Percentiles rank a stretch among this genome's conserved stretches.
phyloP scores from a whole-genome alignment of 257 asterid genomes.

The Ilex aquifolium region DNA sequence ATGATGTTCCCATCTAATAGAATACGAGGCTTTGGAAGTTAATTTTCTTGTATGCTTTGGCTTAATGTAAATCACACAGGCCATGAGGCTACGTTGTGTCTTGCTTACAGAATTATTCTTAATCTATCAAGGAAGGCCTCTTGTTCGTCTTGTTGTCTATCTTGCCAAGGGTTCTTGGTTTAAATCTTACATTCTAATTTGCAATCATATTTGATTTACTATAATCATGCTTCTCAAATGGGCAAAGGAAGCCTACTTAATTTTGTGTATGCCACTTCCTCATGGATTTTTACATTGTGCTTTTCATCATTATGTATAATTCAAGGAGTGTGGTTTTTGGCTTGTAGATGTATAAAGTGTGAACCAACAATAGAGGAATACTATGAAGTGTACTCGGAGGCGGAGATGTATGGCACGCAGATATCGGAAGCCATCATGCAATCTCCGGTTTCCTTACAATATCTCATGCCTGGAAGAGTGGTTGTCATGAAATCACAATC shows the following conservation, averaged over 20 bases:
- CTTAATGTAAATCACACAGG: too few species aligned
- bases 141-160: not conserved
- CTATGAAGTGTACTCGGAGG: constrained; percentile 65
- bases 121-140: not conserved
- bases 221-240: not conserved
- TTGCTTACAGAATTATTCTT: not conserved
- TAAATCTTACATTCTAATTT: not conserved
- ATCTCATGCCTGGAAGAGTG: constrained; percentile 76
- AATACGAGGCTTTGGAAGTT: too few species aligned
- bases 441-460: constrained; percentile 59
- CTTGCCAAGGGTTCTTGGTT: not conserved
- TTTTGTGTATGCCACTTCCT: not conserved
- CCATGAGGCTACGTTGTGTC: too few species aligned
- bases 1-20: too few species aligned
- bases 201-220: not conserved
- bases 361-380: constrained; percentile 97
- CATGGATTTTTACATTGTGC: not conserved
- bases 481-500: constrained; percentile 73
- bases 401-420: constrained; percentile 42
- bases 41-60: too few species aligned
- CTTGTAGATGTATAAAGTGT: constrained; percentile 88
- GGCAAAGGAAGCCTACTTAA: not conserved
- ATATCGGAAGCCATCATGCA: constrained; percentile 75
- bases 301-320: not conserved
- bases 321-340: constrained; percentile 6